Evolutionary conservation across 306 rosid species (phyloP).

Genomic region (Rosa chinensis): DNA sequence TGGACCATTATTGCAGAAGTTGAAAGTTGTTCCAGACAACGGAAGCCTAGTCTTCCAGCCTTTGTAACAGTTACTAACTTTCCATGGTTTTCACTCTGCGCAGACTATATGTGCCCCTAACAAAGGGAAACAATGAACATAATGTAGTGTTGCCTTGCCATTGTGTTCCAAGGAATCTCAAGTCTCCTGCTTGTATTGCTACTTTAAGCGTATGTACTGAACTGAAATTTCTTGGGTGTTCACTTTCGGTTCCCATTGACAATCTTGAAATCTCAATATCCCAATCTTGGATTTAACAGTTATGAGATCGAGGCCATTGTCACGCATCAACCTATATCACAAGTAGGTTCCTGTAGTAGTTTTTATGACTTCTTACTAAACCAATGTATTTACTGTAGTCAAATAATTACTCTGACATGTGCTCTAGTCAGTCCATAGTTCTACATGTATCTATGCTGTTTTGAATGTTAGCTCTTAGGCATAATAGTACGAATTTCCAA

Average conservation of each 20-base stretch:
- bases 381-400: too few species aligned
- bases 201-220: neutral
- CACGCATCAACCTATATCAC: constrained; percentile 39
- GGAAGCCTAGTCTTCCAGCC: constrained; percentile 30
- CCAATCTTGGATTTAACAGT: too few species aligned
- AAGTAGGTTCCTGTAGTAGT: constrained; percentile 38
- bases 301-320: constrained; percentile 56
- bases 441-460: too few species aligned
- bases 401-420: too few species aligned
- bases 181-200: neutral
- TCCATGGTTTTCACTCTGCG: neutral
- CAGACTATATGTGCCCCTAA: neutral
- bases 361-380: too few species aligned
- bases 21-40: constrained; percentile 54
- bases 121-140: neutral
- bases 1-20: constrained; percentile 53
- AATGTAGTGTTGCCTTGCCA: neutral
- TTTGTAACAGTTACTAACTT: neutral
- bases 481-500: too few species aligned
- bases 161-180: neutral
- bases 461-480: too few species aligned
- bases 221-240: neutral
- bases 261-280: neutral
- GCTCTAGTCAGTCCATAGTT: too few species aligned
- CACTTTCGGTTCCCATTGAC: neutral